Base-by-base conservation (phyloP, 2,329 filamentous ascomycete genomes). In the Blumeriella jaapii region DNA sequence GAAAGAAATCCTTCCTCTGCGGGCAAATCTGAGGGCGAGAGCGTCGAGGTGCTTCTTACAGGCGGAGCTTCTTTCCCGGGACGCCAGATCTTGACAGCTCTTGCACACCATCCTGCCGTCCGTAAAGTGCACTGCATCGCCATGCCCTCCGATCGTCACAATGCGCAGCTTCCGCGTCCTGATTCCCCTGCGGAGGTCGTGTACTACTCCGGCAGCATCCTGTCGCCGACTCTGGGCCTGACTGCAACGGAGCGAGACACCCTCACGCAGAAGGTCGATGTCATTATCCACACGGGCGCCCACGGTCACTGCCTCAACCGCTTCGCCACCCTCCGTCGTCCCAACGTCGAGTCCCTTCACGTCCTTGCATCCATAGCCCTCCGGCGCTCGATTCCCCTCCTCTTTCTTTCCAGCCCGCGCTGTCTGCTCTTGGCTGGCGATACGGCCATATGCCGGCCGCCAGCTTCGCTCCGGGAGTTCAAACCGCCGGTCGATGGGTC, bases 81-180 rank as follows among this genome's bases (percentile, higher is more conserved):
- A 3, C 32, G 42, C 2, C 35, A 57, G 6, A 34, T 70, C 12
- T 47, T 69, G 36, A 26, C 39, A 3, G 39, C 48, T 7, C 55
- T 72, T 1, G 29, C 59, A 0, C 36, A 48, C 2, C 33, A 58
- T 4, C 17, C 44, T 0, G 30, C 35, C 0, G 52, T 69, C 0
- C 14, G 33, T 2, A 50, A 47, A 6, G 48, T 71, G 2, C 59
- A 67, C 45, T 67, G 63, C 39, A 30, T 70, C 8, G 64, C 64
- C 4, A 49, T 65, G 1, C 48, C n/a, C 7, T 9, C 16, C 15
- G 29, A 31, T 4, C n/a, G n/a, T n/a, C 5, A 19, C 6, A 8
- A 31, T n/a, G 15, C 12, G 4, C 4, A 10, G 3, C 20, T 28
- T 9, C 29, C 16, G 5, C 11, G n/a, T 6, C 22, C n/a, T 3